phyloP scores from a whole-genome alignment of 495 filamentous ascomycete genomes.

The Corynascus novoguineensis region DNA sequence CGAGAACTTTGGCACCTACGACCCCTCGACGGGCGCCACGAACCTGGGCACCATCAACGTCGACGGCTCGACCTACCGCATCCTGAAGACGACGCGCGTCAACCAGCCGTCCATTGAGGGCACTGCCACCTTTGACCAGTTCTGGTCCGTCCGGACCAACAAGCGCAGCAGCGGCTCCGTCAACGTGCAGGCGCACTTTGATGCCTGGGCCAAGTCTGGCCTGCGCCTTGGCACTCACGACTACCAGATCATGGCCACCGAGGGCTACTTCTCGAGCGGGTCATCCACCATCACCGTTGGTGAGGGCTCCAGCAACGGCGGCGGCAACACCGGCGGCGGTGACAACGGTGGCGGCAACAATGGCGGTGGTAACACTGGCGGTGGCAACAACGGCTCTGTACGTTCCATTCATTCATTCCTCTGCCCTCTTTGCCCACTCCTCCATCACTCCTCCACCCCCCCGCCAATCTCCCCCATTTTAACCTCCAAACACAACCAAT shows the following conservation, averaged over 20 bases:
- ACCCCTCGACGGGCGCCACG: conserved; percentile 46
- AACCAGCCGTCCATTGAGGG: conserved; percentile 56
- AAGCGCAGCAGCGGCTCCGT: conserved; percentile 49
- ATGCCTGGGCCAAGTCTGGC: conserved; percentile 51
- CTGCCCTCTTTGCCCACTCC: too few relatives aligned
- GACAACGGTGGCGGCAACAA: conserved; percentile 2
- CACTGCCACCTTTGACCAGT: conserved; percentile 54
- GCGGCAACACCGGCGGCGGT: conserved; percentile 3
- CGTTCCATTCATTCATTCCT: neutral
- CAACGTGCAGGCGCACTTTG: conserved; percentile 54
- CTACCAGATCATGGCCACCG: conserved; percentile 55
- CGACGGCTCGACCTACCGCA: conserved; percentile 60
- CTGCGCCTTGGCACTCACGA: conserved; percentile 50
- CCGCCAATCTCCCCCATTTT: too few relatives aligned
- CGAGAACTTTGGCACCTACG: conserved; percentile 52
- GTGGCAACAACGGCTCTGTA: conserved; percentile 9
- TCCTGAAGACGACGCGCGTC: conserved; percentile 53
- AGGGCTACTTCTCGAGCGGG: conserved; percentile 52
- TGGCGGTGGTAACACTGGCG: conserved; percentile 2
- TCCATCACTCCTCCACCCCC: too few relatives aligned
- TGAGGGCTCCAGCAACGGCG: conserved; percentile 10
- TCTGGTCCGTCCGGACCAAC: conserved; percentile 50
- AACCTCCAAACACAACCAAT: too few relatives aligned
- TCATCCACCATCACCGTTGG: conserved; percentile 46
- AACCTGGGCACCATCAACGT: conserved; percentile 49